A percentile compares a stretch with the other conserved stretches of the same genome.
These are phyloP conservation scores for Claviceps arundinis DNA, from an alignment of 2,329 filamentous ascomycete species.

Conservation along the genomic window DNA sequence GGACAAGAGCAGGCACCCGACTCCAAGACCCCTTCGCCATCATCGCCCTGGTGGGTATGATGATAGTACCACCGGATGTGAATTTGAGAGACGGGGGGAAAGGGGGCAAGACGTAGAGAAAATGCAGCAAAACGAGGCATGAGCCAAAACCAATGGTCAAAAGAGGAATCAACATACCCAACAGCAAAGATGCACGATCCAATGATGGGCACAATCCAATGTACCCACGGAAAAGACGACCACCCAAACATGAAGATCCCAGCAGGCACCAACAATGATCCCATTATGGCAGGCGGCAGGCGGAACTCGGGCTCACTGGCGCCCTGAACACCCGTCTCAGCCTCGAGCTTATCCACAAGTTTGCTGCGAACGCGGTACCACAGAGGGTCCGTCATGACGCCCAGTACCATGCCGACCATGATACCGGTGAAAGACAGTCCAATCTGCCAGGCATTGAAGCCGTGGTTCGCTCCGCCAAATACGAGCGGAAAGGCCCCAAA, in stretches of 20 bases:
- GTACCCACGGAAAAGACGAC: constrained; percentile 61
- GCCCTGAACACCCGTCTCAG: constrained; percentile 36
- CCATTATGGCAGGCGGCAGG: constrained; percentile 60
- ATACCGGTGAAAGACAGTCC: constrained; percentile 69
- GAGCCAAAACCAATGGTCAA: background rate
- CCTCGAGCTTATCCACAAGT: constrained; percentile 41
- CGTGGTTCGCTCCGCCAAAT: constrained; percentile 56
- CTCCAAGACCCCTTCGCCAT: background rate
- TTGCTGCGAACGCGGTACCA: constrained; percentile 48
- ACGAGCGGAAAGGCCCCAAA: constrained; percentile 79
- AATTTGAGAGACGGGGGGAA: background rate
- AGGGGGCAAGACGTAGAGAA: background rate
- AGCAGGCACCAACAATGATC: constrained; percentile 64
- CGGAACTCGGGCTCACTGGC: constrained; percentile 76
- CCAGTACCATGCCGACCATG: constrained; percentile 52
- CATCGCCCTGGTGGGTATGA: constrained; percentile 4
- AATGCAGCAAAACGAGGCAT: background rate
- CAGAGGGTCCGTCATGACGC: constrained; percentile 48
- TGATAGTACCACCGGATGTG: constrained; percentile 1
- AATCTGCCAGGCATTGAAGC: constrained; percentile 64
- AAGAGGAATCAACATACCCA: constrained; percentile 38
- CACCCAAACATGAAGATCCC: constrained; percentile 84
- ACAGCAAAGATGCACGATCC: constrained; percentile 57
- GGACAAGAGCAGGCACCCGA: background rate
- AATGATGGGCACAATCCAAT: constrained; percentile 67